phyloP scores from a whole-genome alignment of 768 basidiomycete genomes.

The Russula earlei region DNA sequence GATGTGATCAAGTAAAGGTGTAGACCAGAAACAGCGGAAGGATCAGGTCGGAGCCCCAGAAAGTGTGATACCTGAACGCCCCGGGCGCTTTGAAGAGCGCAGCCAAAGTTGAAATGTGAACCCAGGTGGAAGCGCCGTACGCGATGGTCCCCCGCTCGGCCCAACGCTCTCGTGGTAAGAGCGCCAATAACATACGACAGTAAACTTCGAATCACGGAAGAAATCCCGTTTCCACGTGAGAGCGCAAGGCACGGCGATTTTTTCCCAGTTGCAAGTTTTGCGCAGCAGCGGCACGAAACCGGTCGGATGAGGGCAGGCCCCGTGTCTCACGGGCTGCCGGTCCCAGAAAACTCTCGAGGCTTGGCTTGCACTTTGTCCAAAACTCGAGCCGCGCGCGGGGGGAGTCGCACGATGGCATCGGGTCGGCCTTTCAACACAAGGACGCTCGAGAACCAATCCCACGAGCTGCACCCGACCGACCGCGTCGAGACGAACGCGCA shows the following conservation, averaged over 20 bases:
- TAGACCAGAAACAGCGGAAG: neutral
- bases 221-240: neutral
- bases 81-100: neutral
- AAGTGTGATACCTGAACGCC: neutral
- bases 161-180: neutral
- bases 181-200: slow-evolving; percentile 1
- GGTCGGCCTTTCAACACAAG: neutral
- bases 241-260: neutral
- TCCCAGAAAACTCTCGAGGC: neutral
- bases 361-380: neutral
- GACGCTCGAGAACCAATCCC: neutral
- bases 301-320: slow-evolving; percentile 6
- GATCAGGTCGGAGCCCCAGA: neutral
- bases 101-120: neutral
- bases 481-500: neutral
- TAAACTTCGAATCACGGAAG: neutral
- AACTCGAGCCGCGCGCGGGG: neutral
- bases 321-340: neutral
- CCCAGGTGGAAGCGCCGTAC: neutral
- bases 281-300: neutral
- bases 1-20: neutral
- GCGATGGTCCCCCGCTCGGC: neutral
- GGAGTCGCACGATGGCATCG: neutral
- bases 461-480: neutral
- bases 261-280: neutral